A percentile compares a stretch with the other conserved stretches of the same genome.
phyloP scores from a whole-genome alignment of 352 stramenopile species.

The Phytophthora gonapodyides region DNA sequence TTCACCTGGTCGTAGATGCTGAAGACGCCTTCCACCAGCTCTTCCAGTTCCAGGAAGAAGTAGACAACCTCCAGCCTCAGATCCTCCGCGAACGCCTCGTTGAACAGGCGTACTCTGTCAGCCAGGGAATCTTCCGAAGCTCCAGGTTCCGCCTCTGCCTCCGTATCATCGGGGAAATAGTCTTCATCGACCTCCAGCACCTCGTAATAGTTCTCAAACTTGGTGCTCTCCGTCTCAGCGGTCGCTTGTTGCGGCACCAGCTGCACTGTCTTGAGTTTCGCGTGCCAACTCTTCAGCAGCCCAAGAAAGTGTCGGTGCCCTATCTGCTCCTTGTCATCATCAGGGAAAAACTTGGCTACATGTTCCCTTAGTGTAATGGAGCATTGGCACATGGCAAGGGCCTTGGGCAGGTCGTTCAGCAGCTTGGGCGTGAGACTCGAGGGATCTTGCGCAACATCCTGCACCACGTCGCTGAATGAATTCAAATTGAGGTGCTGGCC shows the following conservation, averaged over 20 bases:
- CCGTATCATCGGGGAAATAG: too few species aligned
- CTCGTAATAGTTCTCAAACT: too few species aligned
- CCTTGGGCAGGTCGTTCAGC: constrained; percentile 13
- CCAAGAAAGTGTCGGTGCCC: constrained; percentile 7
- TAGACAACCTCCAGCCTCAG: constrained; percentile 25
- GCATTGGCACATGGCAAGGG: constrained; percentile 17
- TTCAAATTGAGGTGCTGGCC: not conserved
- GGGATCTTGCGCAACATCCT: constrained; percentile 9
- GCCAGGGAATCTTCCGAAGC: not conserved
- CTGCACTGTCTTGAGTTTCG: too few species aligned
- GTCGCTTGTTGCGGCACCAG: too few species aligned
- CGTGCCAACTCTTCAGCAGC: constrained; percentile 1
- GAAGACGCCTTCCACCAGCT: constrained; percentile 22
- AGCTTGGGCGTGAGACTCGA: constrained; percentile 5
- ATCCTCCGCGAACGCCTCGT: constrained; percentile 34
- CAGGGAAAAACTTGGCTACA: constrained; percentile 13
- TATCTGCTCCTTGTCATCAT: not conserved
- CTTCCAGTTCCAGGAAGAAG: constrained; percentile 34
- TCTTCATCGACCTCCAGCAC: too few species aligned
- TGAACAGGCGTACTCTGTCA: constrained; percentile 20
- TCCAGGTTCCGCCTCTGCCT: too few species aligned
- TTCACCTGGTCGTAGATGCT: constrained; percentile 29
- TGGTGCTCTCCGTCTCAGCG: too few species aligned
- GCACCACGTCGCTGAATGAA: not conserved
- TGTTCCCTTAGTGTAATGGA: constrained; percentile 19